phyloP scores from a whole-genome alignment of 495 filamentous ascomycete genomes.

The Podospora tetraspora region DNA sequence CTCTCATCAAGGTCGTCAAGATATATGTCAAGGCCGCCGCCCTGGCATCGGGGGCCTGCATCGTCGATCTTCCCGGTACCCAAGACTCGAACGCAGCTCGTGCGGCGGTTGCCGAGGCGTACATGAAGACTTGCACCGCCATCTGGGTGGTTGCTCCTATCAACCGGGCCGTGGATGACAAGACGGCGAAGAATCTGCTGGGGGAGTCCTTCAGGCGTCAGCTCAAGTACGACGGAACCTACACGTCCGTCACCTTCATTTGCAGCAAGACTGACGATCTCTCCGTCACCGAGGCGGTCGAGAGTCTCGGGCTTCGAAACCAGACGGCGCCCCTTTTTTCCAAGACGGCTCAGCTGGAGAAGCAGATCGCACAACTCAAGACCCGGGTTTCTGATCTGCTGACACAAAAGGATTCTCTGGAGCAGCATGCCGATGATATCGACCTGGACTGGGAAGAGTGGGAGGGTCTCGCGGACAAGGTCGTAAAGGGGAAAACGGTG shows the following conservation, averaged over 20 bases:
- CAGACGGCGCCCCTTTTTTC: slow-evolving; percentile 30
- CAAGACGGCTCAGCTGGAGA: slow-evolving; percentile 13
- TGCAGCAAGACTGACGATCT: slow-evolving; percentile 69
- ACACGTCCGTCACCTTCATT: slow-evolving; percentile 56
- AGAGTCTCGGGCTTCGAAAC: slow-evolving; percentile 40
- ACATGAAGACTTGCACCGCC: slow-evolving; percentile 53
- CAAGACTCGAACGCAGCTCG: slow-evolving; percentile 63
- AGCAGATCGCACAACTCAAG: slow-evolving; percentile 30
- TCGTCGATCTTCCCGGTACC: slow-evolving; percentile 63
- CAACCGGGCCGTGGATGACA: slow-evolving; percentile 60
- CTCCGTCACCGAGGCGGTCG: slow-evolving; percentile 33
- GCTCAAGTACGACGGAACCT: slow-evolving; percentile 58
- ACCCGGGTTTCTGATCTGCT: slow-evolving; percentile 38
- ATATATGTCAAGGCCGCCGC: slow-evolving; percentile 55
- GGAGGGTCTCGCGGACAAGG: slow-evolving; percentile 42
- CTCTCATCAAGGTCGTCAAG: slow-evolving; percentile 58
- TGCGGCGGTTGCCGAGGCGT: slow-evolving; percentile 53
- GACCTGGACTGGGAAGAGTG: slow-evolving; percentile 40
- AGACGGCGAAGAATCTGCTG: slow-evolving; percentile 56
- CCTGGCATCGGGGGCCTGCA: slow-evolving; percentile 58
- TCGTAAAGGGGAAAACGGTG: slow-evolving; percentile 44
- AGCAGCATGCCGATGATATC: slow-evolving; percentile 25
- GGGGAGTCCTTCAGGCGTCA: slow-evolving; percentile 57
- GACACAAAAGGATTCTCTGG: slow-evolving; percentile 22
- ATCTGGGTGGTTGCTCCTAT: slow-evolving; percentile 63